A percentile compares a stretch with the other conserved stretches of the same genome.
These are phyloP conservation scores for Bryoerythrophyllum caledonicum DNA, from an alignment of 225 moss, liverwort and hornwort species.

Conservation along the genomic window DNA sequence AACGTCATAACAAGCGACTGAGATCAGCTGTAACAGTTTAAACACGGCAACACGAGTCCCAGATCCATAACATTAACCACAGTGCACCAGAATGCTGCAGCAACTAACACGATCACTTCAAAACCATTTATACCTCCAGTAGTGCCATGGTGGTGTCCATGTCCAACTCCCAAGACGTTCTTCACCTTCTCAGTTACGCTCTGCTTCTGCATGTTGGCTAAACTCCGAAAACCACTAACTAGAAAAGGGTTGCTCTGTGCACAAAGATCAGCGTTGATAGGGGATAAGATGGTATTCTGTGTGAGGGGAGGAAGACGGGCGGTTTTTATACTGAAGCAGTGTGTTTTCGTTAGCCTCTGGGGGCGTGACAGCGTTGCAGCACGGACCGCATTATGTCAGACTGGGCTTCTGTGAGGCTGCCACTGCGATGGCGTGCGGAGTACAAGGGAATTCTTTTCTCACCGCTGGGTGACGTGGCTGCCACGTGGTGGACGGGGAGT, in stretches of 20 bases:
- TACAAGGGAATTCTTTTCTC: too few relatives aligned
- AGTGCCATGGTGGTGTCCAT: slow-evolving; percentile 32
- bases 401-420: slow-evolving; percentile 6
- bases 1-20: too few relatives aligned
- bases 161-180: slow-evolving; percentile 40
- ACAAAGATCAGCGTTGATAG: neutral
- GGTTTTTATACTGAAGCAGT: neutral
- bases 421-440: neutral
- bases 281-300: too few relatives aligned
- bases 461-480: rapidly evolving
- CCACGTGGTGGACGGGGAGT: slow-evolving; percentile 13
- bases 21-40: too few relatives aligned
- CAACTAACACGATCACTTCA: too few relatives aligned
- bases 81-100: too few relatives aligned
- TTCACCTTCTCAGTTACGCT: slow-evolving; percentile 45
- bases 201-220: slow-evolving; percentile 36
- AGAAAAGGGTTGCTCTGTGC: neutral
- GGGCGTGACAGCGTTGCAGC: neutral
- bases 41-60: too few relatives aligned
- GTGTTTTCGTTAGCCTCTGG: rapidly evolving
- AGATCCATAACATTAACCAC: too few relatives aligned
- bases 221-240: neutral
- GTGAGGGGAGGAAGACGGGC: neutral
- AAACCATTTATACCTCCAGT: slow-evolving; percentile 22
- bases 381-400: neutral